Base-by-base conservation (phyloP, 1,284 basidiomycete species). In the Hortiboletus rubellus region DNA sequence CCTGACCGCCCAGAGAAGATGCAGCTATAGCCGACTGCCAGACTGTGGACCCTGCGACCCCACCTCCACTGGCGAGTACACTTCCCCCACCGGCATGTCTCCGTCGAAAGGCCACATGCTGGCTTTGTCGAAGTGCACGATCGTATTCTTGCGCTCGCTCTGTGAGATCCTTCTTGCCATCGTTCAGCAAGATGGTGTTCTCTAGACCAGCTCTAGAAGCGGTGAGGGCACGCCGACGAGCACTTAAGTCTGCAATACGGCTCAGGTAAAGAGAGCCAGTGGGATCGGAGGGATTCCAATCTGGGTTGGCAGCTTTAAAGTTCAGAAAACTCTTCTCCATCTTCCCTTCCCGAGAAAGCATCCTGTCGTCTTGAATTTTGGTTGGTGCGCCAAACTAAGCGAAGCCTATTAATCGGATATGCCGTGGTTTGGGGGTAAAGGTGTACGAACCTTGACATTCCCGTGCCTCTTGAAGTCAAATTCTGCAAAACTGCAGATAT, bases 251-350 rank as follows among this genome's bases (percentile, higher is more conserved):
- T 2, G 91, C 87, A 73, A 96, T 86, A 46, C 89, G 83, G 63
- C 83, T 90, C 46, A 96, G 83, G 71, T 94, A 95, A 14, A 95
- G 77, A 1, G 92, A 95, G 7, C 92, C 87, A 15, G 87, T 82
- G 0, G 92, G 91, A 70, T 98, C 94, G 3, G 83, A 79, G 1
- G 95, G 95, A 63, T 86, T 91, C 95, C 95, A 98, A 66, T 95
- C 92, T 11, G 95, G 95, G 75, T 98, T 93, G 12, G 93, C 89
- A 45, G 92, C 92, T 78, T 95, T 96, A 82, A 99, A 99, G 68
- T 94, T 95, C 38, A 98, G 77, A 75, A 99, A 94, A 66, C 88
- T 92, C 78, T 98, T 96, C 79, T 99, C 96, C 94, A 99, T 98
- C 81, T 98, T 97, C 53, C 92, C 91, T 64, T 96, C 91, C 63